Evolutionary conservation across 805 yeast genomes (phyloP).

Genomic region (Wickerhamomyces mucosus): DNA sequence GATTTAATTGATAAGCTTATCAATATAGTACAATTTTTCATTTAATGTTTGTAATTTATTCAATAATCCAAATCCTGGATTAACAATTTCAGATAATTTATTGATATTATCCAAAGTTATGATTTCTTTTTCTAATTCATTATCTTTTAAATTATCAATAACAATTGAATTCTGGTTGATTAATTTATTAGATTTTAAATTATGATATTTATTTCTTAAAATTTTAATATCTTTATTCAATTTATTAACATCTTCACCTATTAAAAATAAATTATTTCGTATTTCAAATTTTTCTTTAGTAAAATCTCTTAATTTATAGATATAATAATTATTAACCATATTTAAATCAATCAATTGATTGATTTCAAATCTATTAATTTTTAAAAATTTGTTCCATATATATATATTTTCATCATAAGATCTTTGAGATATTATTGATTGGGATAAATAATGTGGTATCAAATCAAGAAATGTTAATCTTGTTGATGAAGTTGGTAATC

Average conservation of each 20-base stretch:
- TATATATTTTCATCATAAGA: slow-evolving; percentile 17
- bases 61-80: slow-evolving; percentile 16
- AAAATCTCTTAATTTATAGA: slow-evolving; percentile 20
- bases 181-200: slow-evolving; percentile 10
- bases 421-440: slow-evolving; percentile 4
- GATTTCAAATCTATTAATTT: neutral
- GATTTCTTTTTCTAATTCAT: neutral
- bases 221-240: slow-evolving; percentile 19
- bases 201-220: slow-evolving; percentile 16
- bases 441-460: slow-evolving; percentile 8
- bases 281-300: slow-evolving; percentile 22
- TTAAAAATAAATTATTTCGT: slow-evolving; percentile 21
- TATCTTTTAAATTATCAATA: neutral
- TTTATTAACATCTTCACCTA: slow-evolving; percentile 19
- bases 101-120: slow-evolving; percentile 17
- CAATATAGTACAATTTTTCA: slow-evolving; percentile 6
- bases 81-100: slow-evolving; percentile 19
- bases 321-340: slow-evolving; percentile 25
- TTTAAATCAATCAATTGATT: slow-evolving; percentile 24
- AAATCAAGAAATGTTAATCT: slow-evolving; percentile 15
- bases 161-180: slow-evolving; percentile 1
- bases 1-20: slow-evolving; percentile 1
- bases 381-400: slow-evolving; percentile 17
- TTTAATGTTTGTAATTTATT: slow-evolving; percentile 10
- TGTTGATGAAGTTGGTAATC: slow-evolving; percentile 11